phyloP scores from a whole-genome alignment of 345 rosid species.

The Brassica nigra region DNA sequence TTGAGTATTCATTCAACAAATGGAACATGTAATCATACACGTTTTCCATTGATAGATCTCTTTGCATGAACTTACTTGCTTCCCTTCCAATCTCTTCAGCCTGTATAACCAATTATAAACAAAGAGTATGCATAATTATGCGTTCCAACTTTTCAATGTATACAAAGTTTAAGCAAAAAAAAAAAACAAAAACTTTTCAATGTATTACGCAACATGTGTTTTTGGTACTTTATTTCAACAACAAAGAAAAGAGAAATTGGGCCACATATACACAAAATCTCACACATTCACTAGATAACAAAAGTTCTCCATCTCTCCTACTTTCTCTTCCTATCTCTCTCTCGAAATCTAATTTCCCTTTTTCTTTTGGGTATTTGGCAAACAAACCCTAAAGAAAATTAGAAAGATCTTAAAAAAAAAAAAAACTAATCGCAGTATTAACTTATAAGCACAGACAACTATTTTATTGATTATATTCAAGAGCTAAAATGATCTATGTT shows the following conservation, averaged over 20 bases:
- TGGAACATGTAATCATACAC: slow-evolving; percentile 83
- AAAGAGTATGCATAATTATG: not conserved
- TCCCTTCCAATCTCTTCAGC: slow-evolving; percentile 66
- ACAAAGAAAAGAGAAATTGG: no score
- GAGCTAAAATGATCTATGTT: not conserved
- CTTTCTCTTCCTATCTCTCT: no score
- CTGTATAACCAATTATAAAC: slow-evolving; percentile 34
- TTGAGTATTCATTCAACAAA: slow-evolving; percentile 65
- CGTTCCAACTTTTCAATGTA: not conserved
- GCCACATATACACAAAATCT: no score
- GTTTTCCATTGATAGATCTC: slow-evolving; percentile 63
- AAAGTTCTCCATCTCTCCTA: no score
- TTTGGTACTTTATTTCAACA: not conserved
- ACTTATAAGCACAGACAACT: not conserved
- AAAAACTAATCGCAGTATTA: not conserved
- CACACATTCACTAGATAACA: no score
- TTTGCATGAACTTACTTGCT: slow-evolving; percentile 57
- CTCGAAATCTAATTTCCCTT: no score
- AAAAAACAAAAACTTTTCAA: not conserved
- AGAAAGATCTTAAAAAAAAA: no score
- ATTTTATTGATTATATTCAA: not conserved
- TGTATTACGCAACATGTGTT: not conserved
- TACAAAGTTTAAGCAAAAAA: no score
- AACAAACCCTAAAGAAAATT: no score
- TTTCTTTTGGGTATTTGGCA: no score